These are phyloP conservation scores for Coleophoma crateriformis DNA, from an alignment of 2,329 filamentous ascomycete species.

Conservation along the genomic window DNA sequence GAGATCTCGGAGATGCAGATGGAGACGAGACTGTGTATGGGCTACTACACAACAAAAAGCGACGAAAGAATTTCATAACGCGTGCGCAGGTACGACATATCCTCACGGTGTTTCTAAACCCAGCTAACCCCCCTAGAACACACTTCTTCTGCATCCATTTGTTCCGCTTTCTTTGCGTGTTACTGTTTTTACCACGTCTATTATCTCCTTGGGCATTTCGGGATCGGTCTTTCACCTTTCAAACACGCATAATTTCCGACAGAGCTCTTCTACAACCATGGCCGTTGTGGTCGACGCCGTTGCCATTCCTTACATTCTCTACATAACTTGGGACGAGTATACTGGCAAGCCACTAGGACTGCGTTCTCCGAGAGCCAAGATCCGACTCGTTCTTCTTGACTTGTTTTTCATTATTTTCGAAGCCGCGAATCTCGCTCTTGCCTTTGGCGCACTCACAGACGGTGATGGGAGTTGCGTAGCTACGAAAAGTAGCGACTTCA, in stretches of 20 bases:
- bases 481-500: conserved; percentile 27
- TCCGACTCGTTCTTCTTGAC: conserved; percentile 84
- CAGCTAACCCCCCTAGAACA: conserved; percentile 15
- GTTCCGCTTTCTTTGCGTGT: conserved; percentile 81
- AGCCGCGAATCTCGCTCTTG: conserved; percentile 83
- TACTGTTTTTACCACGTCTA: conserved; percentile 76
- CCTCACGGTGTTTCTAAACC: background rate
- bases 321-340: conserved; percentile 96
- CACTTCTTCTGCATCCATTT: conserved; percentile 45
- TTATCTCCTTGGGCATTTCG: conserved; percentile 74
- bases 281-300: conserved; percentile 85
- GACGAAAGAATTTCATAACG: conserved; percentile 15
- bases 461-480: conserved; percentile 51
- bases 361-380: conserved; percentile 77
- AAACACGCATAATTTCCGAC: conserved; percentile 35
- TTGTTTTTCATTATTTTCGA: conserved; percentile 97
- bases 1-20: conserved; percentile 19
- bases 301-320: conserved; percentile 83
- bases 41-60: conserved; percentile 22
- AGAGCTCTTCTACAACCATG: conserved; percentile 76
- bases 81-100: conserved; percentile 19
- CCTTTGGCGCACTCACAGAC: conserved; percentile 75
- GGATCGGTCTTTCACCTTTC: conserved; percentile 61
- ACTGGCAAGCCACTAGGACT: conserved; percentile 88
- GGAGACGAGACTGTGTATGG: conserved; percentile 21